Evolutionary conservation across 192 early-diverging fungal species (phyloP), one percentile per base, ranked within the genome.

Genomic region (Coemansia sp.): DNA sequence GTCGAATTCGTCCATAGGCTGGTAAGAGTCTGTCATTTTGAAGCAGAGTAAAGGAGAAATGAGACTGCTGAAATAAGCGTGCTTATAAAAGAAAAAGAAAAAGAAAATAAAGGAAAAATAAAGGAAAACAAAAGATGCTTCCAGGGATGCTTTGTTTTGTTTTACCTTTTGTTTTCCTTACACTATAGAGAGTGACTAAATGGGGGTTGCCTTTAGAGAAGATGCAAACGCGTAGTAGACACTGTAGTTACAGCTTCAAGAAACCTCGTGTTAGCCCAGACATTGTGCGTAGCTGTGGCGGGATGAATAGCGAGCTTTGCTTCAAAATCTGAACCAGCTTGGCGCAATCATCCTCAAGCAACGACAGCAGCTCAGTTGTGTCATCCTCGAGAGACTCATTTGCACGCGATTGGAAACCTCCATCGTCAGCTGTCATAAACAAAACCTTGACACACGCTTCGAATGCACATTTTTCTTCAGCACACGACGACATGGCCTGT

Each of bases 1-100:
- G 71, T 80, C 77, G 48, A 74, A 74, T 33, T 55, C 71, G 25
- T 80, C 77, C 64, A 71, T 50, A 20, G 71, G 71, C 37, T 68
- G 62, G 68, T 80, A 74, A 27, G 63, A 42, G 50, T 73, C 70
- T 2, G 44, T 55, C 76, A 79, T 79, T 48, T 7, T 62, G 15
- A 23, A 54, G 34, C 13, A 6, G 13, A 36, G 13, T 36, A 11
- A 11, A 36, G 34, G 4, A 36, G 13, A 3, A 36, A 36, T 36
- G 19, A 44, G 19, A 44, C 6, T 7, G 15, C 42, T 20, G 20
- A 44, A 6, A 4, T 7, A 44, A 36, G 20, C 2, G 19, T 44
- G 4, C 2, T 20, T 23, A 15, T 8, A 33, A 50, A 50, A 37
- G 23, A 45, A 53, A 37, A 25, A 42, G 31, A 0, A 41, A 44